A percentile compares a stretch with the other conserved stretches of the same genome.
Evolutionary conservation across 2,329 filamentous ascomycete species (phyloP).

Genomic region (Cytospora piceicola): DNA sequence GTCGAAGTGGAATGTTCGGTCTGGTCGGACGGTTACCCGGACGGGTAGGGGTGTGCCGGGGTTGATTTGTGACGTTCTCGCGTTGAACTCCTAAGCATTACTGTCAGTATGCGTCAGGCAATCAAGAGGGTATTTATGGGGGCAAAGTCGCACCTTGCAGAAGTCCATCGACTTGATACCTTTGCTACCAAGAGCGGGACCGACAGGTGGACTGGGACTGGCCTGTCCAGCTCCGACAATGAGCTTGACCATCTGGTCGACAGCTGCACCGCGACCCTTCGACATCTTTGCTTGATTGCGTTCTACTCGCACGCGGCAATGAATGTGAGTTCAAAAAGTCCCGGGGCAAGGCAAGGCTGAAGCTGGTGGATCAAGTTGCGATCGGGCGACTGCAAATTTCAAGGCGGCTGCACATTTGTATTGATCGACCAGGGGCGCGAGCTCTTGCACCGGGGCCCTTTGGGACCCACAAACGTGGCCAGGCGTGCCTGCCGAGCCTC

Average conservation of each 20-base stretch:
- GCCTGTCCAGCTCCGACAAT: conserved; percentile 97
- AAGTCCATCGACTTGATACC: conserved; percentile 99
- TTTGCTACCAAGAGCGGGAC: conserved; percentile 93
- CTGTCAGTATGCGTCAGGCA: conserved; percentile 28
- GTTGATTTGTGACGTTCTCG: conserved; percentile 82
- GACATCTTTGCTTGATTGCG: conserved; percentile 50
- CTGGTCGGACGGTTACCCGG: conserved; percentile 87
- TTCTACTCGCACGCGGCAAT: conserved; percentile 6
- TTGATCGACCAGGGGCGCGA: conserved; percentile 22
- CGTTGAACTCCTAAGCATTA: conserved; percentile 84
- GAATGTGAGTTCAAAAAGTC: not conserved
- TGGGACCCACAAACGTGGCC: not conserved
- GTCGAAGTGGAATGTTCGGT: conserved; percentile 92
- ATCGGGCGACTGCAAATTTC: conserved; percentile 12
- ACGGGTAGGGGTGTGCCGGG: conserved; percentile 86
- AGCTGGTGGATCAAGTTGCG: conserved; percentile 16
- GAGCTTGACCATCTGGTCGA: conserved; percentile 88
- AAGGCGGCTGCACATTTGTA: conserved; percentile 19
- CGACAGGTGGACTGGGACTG: conserved; percentile 91
- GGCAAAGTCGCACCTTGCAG: conserved; percentile 73
- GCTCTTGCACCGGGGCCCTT: conserved; percentile 17
- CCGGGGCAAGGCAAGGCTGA: not conserved
- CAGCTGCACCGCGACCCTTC: conserved; percentile 48
- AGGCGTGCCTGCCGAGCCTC: conserved; percentile 15
- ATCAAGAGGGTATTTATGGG: conserved; percentile 1